phyloP scores from a whole-genome alignment of 192 early-diverging fungal species.

The Backusella psychrophila region DNA sequence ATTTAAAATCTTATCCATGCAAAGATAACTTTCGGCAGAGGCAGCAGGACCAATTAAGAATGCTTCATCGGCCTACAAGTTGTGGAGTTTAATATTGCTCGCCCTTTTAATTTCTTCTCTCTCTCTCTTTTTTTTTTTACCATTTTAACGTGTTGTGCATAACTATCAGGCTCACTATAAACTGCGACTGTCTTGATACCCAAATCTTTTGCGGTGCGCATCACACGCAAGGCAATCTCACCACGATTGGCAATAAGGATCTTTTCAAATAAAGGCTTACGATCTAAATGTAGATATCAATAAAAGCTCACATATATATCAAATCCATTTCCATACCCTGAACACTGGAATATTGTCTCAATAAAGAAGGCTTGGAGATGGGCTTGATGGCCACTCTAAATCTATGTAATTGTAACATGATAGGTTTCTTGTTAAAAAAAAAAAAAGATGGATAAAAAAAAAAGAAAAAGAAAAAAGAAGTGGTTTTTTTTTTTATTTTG shows the following conservation, averaged over 20 bases:
- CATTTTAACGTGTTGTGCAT: conserved; percentile 83
- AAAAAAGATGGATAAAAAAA: background rate
- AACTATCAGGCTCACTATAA: conserved; percentile 86
- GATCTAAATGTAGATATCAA: conserved; percentile 29
- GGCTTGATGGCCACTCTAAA: background rate
- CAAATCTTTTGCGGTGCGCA: conserved; percentile 79
- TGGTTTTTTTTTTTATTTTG: background rate
- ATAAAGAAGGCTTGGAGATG: background rate
- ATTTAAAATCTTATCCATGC: conserved; percentile 77
- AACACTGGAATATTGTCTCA: background rate
- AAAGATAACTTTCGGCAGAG: conserved; percentile 79
- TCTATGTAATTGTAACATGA: background rate
- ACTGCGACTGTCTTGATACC: conserved; percentile 96
- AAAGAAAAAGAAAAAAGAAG: background rate
- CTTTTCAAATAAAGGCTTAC: conserved; percentile 89
- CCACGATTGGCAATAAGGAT: conserved; percentile 94
- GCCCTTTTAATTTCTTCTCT: background rate
- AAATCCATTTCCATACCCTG: background rate
- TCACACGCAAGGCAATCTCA: conserved; percentile 81
- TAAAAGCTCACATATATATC: no score
- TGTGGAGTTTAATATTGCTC: background rate
- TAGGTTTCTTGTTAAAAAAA: background rate
- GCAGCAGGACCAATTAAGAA: conserved; percentile 86
- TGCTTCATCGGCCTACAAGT: conserved; percentile 83
- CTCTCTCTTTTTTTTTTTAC: conserved; percentile 28